Evolutionary conservation across 495 filamentous ascomycete genomes (phyloP).

Genomic region (Xylaria bambusicola): DNA sequence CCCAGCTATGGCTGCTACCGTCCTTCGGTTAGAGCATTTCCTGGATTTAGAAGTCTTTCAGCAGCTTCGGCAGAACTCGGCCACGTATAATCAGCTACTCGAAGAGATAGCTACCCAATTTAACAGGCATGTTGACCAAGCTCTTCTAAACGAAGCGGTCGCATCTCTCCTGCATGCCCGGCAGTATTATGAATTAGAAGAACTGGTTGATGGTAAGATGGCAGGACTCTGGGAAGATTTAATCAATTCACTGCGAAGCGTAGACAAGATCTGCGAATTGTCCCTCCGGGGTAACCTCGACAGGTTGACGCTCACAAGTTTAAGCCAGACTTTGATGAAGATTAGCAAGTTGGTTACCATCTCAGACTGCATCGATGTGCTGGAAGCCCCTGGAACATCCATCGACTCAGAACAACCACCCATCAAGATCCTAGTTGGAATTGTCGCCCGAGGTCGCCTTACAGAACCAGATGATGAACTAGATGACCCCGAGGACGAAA

Average conservation of each 20-base stretch:
- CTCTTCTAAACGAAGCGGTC: conserved; percentile 82
- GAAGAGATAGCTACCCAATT: conserved; percentile 96
- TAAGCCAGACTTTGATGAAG: conserved; percentile 79
- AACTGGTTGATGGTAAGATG: conserved; percentile 77
- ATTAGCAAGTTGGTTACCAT: conserved; percentile 82
- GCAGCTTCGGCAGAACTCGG: conserved; percentile 81
- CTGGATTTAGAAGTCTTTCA: conserved; percentile 88
- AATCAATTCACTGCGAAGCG: conserved; percentile 65
- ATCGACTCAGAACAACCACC: conserved; percentile 45
- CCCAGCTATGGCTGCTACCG: conserved; percentile 80
- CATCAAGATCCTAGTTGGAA: conserved; percentile 68
- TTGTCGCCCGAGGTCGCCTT: conserved; percentile 66
- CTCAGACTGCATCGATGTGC: conserved; percentile 68
- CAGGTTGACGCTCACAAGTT: conserved; percentile 60
- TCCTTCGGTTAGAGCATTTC: conserved; percentile 82
- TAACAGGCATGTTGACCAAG: conserved; percentile 80
- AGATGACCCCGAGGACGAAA: conserved; percentile 71
- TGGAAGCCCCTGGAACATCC: conserved; percentile 65
- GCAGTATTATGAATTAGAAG: conserved; percentile 81
- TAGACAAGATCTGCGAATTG: conserved; percentile 68
- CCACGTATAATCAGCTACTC: conserved; percentile 76
- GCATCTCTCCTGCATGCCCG: conserved; percentile 82
- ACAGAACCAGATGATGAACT: conserved; percentile 63
- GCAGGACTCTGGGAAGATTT: conserved; percentile 83
- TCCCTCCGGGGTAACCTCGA: conserved; percentile 62